These are phyloP conservation scores for Rhizophora mangle DNA, from an alignment of 345 rosid genomes.

Conservation along the genomic window DNA sequence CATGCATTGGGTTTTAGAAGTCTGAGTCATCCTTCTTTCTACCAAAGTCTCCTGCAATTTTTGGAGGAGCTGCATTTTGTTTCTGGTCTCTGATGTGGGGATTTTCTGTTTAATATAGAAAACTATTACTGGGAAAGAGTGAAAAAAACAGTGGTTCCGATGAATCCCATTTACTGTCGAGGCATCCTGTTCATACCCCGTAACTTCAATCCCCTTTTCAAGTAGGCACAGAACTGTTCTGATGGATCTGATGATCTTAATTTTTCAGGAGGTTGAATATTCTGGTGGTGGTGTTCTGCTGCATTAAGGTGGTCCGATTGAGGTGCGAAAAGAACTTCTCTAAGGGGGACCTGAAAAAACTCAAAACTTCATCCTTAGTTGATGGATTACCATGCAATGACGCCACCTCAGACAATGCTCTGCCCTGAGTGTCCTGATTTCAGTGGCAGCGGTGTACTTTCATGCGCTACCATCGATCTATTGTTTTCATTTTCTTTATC, in stretches of 20 bases:
- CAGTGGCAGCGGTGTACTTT: neutral
- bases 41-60: too few relatives aligned
- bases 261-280: constrained; percentile 85
- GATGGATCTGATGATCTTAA: constrained; percentile 10
- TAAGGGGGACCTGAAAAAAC: too few relatives aligned
- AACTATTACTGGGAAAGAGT: too few relatives aligned
- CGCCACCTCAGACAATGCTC: neutral
- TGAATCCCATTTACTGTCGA: neutral
- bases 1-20: too few relatives aligned
- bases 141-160: too few relatives aligned
- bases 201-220: neutral
- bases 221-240: neutral
- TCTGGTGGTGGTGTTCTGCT: constrained; percentile 77
- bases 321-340: constrained; percentile 5
- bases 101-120: too few relatives aligned
- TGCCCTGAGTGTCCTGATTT: neutral
- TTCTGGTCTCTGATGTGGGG: too few relatives aligned
- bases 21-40: too few relatives aligned
- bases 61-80: too few relatives aligned
- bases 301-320: constrained; percentile 20
- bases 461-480: neutral
- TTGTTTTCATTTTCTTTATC: too few relatives aligned
- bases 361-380: neutral
- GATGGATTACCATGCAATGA: neutral
- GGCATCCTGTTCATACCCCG: neutral